A percentile compares a stretch with the other conserved stretches of the same genome.
These are phyloP conservation scores for Lagenaria siceraria DNA, from an alignment of 306 rosid genomes.

Conservation along the genomic window DNA sequence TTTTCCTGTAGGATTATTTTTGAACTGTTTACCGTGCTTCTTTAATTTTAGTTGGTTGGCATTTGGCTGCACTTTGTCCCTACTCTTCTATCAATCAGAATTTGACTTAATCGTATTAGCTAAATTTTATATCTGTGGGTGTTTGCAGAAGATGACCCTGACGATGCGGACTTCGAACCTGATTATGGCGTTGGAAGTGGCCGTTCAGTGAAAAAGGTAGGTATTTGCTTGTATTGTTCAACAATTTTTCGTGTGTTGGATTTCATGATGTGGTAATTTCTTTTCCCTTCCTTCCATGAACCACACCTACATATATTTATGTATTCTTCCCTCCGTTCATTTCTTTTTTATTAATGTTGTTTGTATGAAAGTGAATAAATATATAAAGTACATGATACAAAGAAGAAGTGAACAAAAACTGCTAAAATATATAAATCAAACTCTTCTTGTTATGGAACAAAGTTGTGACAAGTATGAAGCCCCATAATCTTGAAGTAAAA, in stretches of 20 bases:
- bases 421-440: not conserved
- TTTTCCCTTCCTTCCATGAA: not conserved
- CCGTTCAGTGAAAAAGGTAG: constrained; percentile 65
- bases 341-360: not conserved
- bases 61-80: not conserved
- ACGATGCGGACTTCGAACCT: constrained; percentile 92
- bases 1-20: not conserved
- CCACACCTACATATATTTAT: not conserved
- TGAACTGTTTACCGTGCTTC: not conserved
- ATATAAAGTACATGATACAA: not conserved
- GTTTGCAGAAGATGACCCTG: constrained; percentile 90
- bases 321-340: not conserved
- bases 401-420: not conserved
- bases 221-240: not conserved
- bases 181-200: constrained; percentile 33
- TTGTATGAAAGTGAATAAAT: not conserved
- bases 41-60: not conserved
- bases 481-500: not conserved
- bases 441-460: not conserved
- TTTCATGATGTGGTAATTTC: not conserved
- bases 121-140: constrained; percentile 6
- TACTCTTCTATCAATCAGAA: not conserved
- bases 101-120: not conserved
- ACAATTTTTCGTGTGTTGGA: not conserved
- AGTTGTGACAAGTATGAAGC: not conserved